Evolutionary conservation across 2,329 filamentous ascomycete genomes (phyloP), one percentile per base, ranked within the genome.

Genomic region (Pyricularia sp.): DNA sequence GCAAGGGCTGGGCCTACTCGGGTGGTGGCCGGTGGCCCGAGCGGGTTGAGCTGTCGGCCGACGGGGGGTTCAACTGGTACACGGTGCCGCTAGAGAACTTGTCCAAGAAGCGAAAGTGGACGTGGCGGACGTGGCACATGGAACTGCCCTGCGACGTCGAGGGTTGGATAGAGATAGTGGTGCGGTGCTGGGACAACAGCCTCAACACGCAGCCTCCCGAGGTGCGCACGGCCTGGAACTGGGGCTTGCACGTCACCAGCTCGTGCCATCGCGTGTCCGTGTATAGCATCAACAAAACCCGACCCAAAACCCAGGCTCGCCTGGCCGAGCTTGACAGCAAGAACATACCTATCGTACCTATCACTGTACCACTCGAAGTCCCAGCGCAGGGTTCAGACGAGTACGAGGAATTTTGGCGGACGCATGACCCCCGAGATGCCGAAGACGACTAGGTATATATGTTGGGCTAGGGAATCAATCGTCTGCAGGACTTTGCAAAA

Each of bases 61-160:
- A 91, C 72, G 88, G 89, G 0, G 88, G 89, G 0, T 85, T 82
- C 71, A 83, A 82, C 17, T 91, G 88, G 88, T 90, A 90, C 70
- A 80, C 84, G 11, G 85, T 90, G 0, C 88, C 88, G 0, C 78
- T 79, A 0, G 83, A 88, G 66, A 87, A 89, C 1, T 70, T 92
- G 70, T 86, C 83, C 2, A 81, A 81, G 71, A 92, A 92, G 76
- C 83, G 86, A 66, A 86, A 82, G 65, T 87, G 85, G 73, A 83
- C 86, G 0, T 92, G 89, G 90, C 79, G 89, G 14, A 82, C 82
- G 0, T 92, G 89, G 90, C 80, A 85, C 69, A 81, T 83, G 0
- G 85, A 89, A 1, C 73, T 92, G 0, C 89, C 89, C 0, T 86
- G 86, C 69, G 86, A 88, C 65, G 83, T 82, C 0, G 86, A 88